These are phyloP conservation scores for Syncephalastrum racemosum DNA, from an alignment of 371 early-diverging fungal genomes.

Conservation along the genomic window DNA sequence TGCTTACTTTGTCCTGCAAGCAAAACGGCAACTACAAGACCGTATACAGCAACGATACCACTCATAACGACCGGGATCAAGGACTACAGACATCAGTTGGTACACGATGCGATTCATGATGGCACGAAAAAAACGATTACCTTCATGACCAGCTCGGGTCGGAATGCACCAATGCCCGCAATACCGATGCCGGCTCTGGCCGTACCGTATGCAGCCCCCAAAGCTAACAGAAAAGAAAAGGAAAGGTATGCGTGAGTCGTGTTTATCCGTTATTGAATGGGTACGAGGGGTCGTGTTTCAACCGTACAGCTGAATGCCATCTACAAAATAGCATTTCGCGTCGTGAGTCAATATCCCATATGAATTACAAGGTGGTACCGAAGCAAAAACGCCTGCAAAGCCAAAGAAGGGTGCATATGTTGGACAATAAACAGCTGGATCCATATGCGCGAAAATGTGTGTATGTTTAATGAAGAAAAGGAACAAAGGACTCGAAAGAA, in stretches of 20 bases:
- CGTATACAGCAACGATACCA: slow-evolving; percentile 93
- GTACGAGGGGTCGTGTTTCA: not conserved
- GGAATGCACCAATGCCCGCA: slow-evolving; percentile 84
- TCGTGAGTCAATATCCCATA: too few species aligned
- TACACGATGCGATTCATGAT: not conserved
- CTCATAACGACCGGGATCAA: slow-evolving; percentile 92
- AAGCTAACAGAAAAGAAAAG: slow-evolving; percentile 46
- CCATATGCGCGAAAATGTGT: not conserved
- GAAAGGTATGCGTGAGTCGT: slow-evolving; percentile 2
- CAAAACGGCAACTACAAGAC: slow-evolving; percentile 84
- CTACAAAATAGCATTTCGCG: slow-evolving; percentile 2
- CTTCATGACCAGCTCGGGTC: slow-evolving; percentile 89
- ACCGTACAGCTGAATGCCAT: slow-evolving; percentile 95
- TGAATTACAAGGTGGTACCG: slow-evolving; percentile 24
- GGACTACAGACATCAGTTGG: slow-evolving; percentile 31
- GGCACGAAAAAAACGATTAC: slow-evolving; percentile 16
- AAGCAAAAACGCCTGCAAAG: slow-evolving; percentile 91
- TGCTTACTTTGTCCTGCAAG: slow-evolving; percentile 74
- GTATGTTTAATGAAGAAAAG: too few species aligned
- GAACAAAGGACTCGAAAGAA: too few species aligned
- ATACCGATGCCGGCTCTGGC: slow-evolving; percentile 91
- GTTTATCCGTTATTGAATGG: not conserved
- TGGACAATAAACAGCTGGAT: slow-evolving; percentile 62
- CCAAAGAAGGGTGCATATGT: slow-evolving; percentile 96
- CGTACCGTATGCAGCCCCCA: slow-evolving; percentile 93